phyloP scores from a whole-genome alignment of 345 rosid species.

The Camelina hispida region DNA sequence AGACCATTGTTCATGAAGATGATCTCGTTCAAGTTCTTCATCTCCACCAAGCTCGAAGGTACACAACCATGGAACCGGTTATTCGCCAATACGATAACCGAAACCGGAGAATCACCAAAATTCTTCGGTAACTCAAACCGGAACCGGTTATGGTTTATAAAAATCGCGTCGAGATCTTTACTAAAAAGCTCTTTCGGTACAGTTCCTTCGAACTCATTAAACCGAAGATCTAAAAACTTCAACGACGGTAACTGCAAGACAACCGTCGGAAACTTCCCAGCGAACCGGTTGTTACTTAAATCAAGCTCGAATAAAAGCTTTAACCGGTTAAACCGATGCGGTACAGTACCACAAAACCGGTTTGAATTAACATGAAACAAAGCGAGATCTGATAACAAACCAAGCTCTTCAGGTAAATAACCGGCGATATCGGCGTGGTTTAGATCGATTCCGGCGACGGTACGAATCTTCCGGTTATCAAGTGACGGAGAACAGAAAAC shows the following conservation, averaged over 20 bases:
- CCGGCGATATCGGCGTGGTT: constrained; percentile 85
- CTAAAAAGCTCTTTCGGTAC: constrained; percentile 71
- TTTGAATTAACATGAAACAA: constrained; percentile 81
- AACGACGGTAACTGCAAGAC: constrained; percentile 58
- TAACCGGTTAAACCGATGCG: constrained; percentile 55
- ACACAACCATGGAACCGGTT: constrained; percentile 76
- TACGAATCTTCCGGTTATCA: constrained; percentile 54
- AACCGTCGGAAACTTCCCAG: constrained; percentile 71
- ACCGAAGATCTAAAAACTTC: constrained; percentile 74
- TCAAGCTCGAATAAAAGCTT: constrained; percentile 72
- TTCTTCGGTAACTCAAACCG: constrained; percentile 66
- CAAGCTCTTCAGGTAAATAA: constrained; percentile 81
- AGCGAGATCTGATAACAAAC: constrained; percentile 72
- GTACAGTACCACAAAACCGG: constrained; percentile 76
- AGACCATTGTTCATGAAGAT: constrained; percentile 68
- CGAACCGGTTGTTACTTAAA: constrained; percentile 78
- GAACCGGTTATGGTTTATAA: constrained; percentile 73
- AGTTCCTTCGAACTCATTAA: constrained; percentile 75
- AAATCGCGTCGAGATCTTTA: constrained; percentile 69
- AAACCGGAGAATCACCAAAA: constrained; percentile 76
- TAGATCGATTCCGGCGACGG: constrained; percentile 82
- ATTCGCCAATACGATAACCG: constrained; percentile 76
- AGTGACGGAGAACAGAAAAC: constrained; percentile 67
- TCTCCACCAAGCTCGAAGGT: constrained; percentile 67
- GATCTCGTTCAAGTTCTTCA: constrained; percentile 74